phyloP scores from a whole-genome alignment of 2,329 filamentous ascomycete genomes.

The Boeremia exigua region DNA sequence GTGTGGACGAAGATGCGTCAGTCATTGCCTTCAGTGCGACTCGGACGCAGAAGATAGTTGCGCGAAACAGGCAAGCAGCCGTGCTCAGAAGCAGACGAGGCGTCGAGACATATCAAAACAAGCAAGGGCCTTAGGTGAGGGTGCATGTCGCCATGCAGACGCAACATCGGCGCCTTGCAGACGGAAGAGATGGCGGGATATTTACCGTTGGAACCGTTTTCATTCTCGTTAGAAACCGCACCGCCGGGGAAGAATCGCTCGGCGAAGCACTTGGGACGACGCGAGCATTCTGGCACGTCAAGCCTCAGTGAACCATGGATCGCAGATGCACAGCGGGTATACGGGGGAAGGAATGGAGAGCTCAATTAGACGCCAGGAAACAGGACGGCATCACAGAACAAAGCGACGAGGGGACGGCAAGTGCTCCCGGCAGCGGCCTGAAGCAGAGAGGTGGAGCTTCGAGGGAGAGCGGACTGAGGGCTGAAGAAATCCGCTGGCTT shows the following conservation, averaged over 20 bases:
- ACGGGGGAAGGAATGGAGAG: slow-evolving; percentile 25
- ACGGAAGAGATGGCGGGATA: slow-evolving; percentile 28
- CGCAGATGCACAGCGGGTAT: slow-evolving; percentile 26
- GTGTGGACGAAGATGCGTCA: slow-evolving; percentile 46
- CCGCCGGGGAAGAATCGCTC: slow-evolving; percentile 47
- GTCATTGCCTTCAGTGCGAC: slow-evolving; percentile 41
- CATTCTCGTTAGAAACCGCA: slow-evolving; percentile 50
- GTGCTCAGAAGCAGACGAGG: slow-evolving; percentile 29
- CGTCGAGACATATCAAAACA: slow-evolving; percentile 37
- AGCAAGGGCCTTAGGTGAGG: slow-evolving; percentile 32
- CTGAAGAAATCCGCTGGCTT: slow-evolving; percentile 40
- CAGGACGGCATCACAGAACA: slow-evolving; percentile 32
- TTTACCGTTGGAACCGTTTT: slow-evolving; percentile 56
- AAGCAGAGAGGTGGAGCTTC: slow-evolving; percentile 38
- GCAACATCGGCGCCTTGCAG: slow-evolving; percentile 16
- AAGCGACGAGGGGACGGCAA: slow-evolving; percentile 27
- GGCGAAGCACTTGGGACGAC: slow-evolving; percentile 46
- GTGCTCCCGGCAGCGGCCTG: slow-evolving; percentile 35
- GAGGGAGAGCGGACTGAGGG: slow-evolving; percentile 38
- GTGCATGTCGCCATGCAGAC: slow-evolving; percentile 12
- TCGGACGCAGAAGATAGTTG: slow-evolving; percentile 26
- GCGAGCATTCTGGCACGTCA: slow-evolving; percentile 51
- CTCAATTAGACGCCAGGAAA: slow-evolving; percentile 27
- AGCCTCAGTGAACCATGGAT: slow-evolving; percentile 35
- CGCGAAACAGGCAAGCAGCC: slow-evolving; percentile 34